Conservation (phyloP, 2,329 filamentous ascomycete species). For the Aotearoamyces nothofagi region DNA sequence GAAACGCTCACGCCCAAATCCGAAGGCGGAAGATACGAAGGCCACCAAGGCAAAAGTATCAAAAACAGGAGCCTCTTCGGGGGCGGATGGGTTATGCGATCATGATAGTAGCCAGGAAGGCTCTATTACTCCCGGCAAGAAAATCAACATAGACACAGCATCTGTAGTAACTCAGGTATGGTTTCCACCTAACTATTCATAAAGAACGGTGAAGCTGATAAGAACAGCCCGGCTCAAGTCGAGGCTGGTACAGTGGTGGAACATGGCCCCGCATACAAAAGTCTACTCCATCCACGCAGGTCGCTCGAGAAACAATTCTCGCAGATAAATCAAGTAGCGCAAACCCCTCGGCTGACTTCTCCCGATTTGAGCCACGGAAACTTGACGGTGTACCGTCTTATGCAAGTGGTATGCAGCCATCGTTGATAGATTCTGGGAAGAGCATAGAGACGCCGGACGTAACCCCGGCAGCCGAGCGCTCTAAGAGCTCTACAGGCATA, state of each 20-base stretch:
- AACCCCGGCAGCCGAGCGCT: conserved; percentile 11
- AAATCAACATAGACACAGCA: no score
- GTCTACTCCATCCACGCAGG: conserved; percentile 40
- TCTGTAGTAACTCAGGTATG: no score
- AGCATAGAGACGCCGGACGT: conserved; percentile 19
- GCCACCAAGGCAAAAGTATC: not conserved
- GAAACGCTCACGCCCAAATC: conserved; percentile 2
- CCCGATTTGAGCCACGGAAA: conserved; percentile 14
- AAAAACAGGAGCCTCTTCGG: no score
- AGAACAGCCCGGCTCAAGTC: not conserved
- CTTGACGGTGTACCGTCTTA: conserved; percentile 6
- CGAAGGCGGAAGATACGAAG: not conserved
- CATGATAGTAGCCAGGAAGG: no score
- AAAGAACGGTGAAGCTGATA: no score
- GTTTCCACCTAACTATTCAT: not conserved
- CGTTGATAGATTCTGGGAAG: conserved; percentile 19
- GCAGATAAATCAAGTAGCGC: conserved; percentile 25
- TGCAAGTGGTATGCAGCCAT: conserved; percentile 12
- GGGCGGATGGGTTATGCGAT: no score
- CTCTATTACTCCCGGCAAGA: no score
- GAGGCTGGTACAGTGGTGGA: conserved; percentile 43
- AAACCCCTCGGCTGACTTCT: conserved; percentile 12
- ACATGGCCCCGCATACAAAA: conserved; percentile 41
- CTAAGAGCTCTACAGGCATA: conserved; percentile 3
- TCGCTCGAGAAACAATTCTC: conserved; percentile 44